Evolutionary conservation across 164 flowering plant genomes (phyloP).

Genomic region (Stephania cephalantha): DNA sequence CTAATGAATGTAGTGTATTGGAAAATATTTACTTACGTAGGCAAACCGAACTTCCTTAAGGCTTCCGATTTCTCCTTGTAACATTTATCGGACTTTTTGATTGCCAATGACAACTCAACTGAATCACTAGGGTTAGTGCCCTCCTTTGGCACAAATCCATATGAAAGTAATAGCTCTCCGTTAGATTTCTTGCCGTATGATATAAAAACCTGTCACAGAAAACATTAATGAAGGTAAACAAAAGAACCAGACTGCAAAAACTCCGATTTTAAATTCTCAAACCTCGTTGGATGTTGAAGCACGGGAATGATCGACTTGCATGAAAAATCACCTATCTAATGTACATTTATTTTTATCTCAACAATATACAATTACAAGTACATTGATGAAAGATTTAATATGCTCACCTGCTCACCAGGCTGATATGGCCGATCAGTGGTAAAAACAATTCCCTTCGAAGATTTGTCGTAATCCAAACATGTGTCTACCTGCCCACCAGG

Average conservation of each 20-base stretch:
- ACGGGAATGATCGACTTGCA: neutral
- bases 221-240: neutral
- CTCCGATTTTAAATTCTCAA: neutral
- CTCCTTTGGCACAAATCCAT: constrained; percentile 92
- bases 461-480: constrained; percentile 82
- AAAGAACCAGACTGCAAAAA: neutral
- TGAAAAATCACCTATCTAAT: neutral
- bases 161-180: constrained; percentile 89
- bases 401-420: constrained; percentile 97
- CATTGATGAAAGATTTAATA: neutral
- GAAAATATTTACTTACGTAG: constrained; percentile 45
- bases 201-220: constrained; percentile 66
- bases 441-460: constrained; percentile 82
- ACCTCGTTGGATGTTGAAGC: neutral
- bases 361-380: neutral
- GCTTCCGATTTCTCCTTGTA: constrained; percentile 71
- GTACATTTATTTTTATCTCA: neutral
- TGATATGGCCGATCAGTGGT: constrained; percentile 81
- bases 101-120: constrained; percentile 67
- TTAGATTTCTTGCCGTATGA: constrained; percentile 97
- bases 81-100: constrained; percentile 68
- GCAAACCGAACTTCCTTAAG: constrained; percentile 61
- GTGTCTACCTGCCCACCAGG: constrained; percentile 67
- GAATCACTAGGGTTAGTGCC: constrained; percentile 88
- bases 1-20: neutral